These are phyloP conservation scores for Globisporangium cylindrosporum DNA, from an alignment of 352 stramenopile species.

Conservation along the genomic window DNA sequence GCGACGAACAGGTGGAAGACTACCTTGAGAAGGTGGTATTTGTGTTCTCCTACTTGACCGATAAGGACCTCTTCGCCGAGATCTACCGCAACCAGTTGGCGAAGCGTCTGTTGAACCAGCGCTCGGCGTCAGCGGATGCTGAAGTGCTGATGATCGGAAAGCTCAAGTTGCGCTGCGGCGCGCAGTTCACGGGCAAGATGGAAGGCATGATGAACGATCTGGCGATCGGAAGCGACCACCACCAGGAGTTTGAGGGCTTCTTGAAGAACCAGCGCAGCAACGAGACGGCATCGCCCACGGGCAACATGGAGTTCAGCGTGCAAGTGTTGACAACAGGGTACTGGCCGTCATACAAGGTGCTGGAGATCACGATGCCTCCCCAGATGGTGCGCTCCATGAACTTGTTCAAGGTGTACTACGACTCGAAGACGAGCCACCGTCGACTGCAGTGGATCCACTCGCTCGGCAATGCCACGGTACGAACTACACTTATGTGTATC, in stretches of 20 bases:
- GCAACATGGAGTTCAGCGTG: slow-evolving; percentile 94
- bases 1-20: slow-evolving; percentile 95
- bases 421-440: slow-evolving; percentile 92
- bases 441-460: slow-evolving; percentile 96
- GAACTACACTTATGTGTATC: not conserved
- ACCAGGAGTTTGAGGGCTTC: slow-evolving; percentile 95
- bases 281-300: slow-evolving; percentile 32
- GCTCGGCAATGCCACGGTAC: slow-evolving; percentile 94
- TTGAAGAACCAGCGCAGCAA: slow-evolving; percentile 85
- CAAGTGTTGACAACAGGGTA: slow-evolving; percentile 99
- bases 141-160: slow-evolving; percentile 99
- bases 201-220: slow-evolving; percentile 99
- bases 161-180: slow-evolving; percentile 98
- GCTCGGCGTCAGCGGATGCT: slow-evolving; percentile 96
- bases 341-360: slow-evolving; percentile 97
- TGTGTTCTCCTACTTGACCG: slow-evolving; percentile 98
- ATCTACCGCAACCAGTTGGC: slow-evolving; percentile 99
- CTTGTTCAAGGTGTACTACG: slow-evolving; percentile 95
- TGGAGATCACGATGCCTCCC: slow-evolving; percentile 94
- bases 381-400: slow-evolving; percentile 95
- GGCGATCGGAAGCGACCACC: slow-evolving; percentile 95
- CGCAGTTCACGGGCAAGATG: slow-evolving; percentile 99
- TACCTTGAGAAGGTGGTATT: slow-evolving; percentile 98
- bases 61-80: slow-evolving; percentile 99
- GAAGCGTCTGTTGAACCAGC: slow-evolving; percentile 97